A percentile compares a stretch with the other conserved stretches of the same genome.
These are phyloP conservation scores for Anthracocystis panici-leucophaei DNA, from an alignment of 1,284 basidiomycete genomes.

Conservation along the genomic window DNA sequence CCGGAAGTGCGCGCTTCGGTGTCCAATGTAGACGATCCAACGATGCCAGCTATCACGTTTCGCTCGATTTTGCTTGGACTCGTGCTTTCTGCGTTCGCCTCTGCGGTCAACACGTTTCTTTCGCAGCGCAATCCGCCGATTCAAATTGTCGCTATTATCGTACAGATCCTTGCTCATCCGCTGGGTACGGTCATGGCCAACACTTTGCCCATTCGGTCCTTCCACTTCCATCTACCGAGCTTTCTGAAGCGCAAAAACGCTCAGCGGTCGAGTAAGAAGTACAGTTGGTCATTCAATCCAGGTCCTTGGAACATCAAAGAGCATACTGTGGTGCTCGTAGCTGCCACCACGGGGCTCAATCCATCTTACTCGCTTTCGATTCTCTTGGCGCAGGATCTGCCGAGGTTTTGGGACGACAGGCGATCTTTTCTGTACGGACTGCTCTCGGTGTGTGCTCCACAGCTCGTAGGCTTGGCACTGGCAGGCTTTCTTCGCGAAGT, in stretches of 20 bases:
- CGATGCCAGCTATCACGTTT: slow-evolving; percentile 61
- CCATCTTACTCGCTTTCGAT: slow-evolving; percentile 75
- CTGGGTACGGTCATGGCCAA: slow-evolving; percentile 50
- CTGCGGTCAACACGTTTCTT: slow-evolving; percentile 60
- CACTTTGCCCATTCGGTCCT: slow-evolving; percentile 46
- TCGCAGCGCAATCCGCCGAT: slow-evolving; percentile 61
- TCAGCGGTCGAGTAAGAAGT: slow-evolving; percentile 3
- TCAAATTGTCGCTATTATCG: slow-evolving; percentile 52
- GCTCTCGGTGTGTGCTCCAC: slow-evolving; percentile 71
- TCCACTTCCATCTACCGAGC: slow-evolving; percentile 26
- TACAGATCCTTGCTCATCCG: slow-evolving; percentile 58
- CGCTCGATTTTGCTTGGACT: slow-evolving; percentile 60
- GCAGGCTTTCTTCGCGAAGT: slow-evolving; percentile 52
- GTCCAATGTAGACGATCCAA: slow-evolving; percentile 62
- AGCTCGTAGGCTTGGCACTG: slow-evolving; percentile 66
- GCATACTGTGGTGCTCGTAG: slow-evolving; percentile 57
- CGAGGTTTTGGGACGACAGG: slow-evolving; percentile 67
- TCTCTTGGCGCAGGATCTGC: slow-evolving; percentile 67
- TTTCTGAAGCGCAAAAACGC: background rate
- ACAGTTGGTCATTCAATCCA: slow-evolving; percentile 53
- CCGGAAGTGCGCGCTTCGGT: slow-evolving; percentile 64
- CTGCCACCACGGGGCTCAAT: slow-evolving; percentile 45
- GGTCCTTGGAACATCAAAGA: slow-evolving; percentile 67
- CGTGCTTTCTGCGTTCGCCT: slow-evolving; percentile 49
- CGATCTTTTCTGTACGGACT: slow-evolving; percentile 70